Evolutionary conservation across 1,284 basidiomycete species (phyloP).

Genomic region (Cystobasidium pallidum): DNA sequence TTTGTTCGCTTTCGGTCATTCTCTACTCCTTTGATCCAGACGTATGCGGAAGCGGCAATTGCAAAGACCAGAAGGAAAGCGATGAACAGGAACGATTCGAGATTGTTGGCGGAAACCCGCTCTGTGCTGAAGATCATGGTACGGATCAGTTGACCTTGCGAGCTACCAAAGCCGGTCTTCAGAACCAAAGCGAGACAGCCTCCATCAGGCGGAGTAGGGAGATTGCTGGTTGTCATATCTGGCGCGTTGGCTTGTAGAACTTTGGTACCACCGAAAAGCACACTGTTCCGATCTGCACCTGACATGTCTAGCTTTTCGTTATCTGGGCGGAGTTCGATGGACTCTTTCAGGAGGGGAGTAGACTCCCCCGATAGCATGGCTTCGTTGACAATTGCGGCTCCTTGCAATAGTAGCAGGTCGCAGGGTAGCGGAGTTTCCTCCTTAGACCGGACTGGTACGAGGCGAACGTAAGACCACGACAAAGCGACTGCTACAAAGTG

Average conservation of each 20-base stretch:
- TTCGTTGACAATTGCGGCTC: slow-evolving; percentile 92
- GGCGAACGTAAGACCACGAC: not conserved
- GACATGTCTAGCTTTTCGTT: slow-evolving; percentile 79
- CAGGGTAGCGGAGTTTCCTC: slow-evolving; percentile 85
- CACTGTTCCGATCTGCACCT: slow-evolving; percentile 78
- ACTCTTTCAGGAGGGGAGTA: slow-evolving; percentile 90
- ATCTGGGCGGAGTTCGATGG: slow-evolving; percentile 78
- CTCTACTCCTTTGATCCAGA: slow-evolving; percentile 92
- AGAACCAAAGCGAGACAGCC: slow-evolving; percentile 89
- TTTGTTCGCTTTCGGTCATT: slow-evolving; percentile 89
- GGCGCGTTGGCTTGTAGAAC: slow-evolving; percentile 71
- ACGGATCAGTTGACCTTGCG: slow-evolving; percentile 90
- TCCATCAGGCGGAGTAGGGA: slow-evolving; percentile 70
- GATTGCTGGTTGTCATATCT: slow-evolving; percentile 51
- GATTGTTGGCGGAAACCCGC: slow-evolving; percentile 88
- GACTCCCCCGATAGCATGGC: slow-evolving; percentile 97
- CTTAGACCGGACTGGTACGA: slow-evolving; percentile 66
- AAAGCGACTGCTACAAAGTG: not conserved
- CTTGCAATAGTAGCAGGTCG: slow-evolving; percentile 82
- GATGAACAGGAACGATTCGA: slow-evolving; percentile 92
- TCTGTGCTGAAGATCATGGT: slow-evolving; percentile 98
- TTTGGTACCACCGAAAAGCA: slow-evolving; percentile 92
- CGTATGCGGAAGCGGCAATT: slow-evolving; percentile 92
- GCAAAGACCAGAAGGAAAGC: slow-evolving; percentile 94
- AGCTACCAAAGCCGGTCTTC: slow-evolving; percentile 93